Base-by-base conservation (phyloP, 2,329 filamentous ascomycete species). In the Leptographium flavum region DNA sequence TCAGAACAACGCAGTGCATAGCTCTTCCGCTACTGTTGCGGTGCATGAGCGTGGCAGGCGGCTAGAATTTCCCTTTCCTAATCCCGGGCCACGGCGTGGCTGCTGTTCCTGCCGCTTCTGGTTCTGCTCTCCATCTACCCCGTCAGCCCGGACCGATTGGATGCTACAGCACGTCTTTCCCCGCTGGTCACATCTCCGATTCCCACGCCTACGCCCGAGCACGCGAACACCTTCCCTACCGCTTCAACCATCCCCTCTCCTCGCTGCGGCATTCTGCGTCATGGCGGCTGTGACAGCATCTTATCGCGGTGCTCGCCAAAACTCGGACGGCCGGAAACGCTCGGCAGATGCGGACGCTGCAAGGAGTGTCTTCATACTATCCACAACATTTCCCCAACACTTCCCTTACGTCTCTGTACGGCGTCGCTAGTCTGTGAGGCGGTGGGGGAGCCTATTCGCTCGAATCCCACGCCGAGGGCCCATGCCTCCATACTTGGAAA, bases 1-100 rank as follows among this genome's bases (percentile, higher is more conserved):
- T 58, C 23, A 38, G 28, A 28, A 21, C 4, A 28, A 27, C n/a
- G 7, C 30, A 36, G 27, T 36, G 28, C 21, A 8, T 15, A 19
- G 2, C 33, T 19, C 19, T 23, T 37, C 19, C 21, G 15, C 22
- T 21, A n/a, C 21, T n/a, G n/a, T n/a, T n/a, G n/a, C n/a, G n/a
- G n/a, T n/a, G 15, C 22, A 13, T 15, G 35, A 14, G 35, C 11
- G 35, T 21, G 35, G 35, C 35, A 23, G 11, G 19, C 35, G 21
- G 35, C 35, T 37, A 37, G 21, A 23, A 10, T 35, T 22, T 27
- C 35, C 39, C 40, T 31, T n/a, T 39, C 33, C 19, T 48, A 31
- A 35, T 33, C 25, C 35, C 30, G 22, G 39, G 23, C 22, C 19
- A 28, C 27, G n/a, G 19, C 21, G 19, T 23, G 5, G 27, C 33